phyloP scores from a whole-genome alignment of 306 rosid genomes.

The Adenanthera pavonina region DNA sequence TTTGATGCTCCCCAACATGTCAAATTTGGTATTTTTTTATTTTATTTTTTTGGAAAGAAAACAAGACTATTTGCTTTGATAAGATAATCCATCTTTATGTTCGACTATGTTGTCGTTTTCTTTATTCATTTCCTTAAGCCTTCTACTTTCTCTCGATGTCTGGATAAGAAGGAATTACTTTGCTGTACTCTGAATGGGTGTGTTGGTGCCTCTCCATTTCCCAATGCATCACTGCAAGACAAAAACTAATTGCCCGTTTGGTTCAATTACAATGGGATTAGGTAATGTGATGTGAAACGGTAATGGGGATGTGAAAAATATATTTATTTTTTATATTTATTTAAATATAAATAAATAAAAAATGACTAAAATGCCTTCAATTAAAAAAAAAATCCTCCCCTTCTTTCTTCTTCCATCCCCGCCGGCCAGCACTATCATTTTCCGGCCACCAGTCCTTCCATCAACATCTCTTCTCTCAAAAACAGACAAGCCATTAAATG shows the following conservation, averaged over 20 bases:
- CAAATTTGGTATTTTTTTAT: not conserved
- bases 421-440: no score
- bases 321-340: no score
- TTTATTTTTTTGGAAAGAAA: not conserved
- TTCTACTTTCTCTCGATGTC: not conserved
- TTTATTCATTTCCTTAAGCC: not conserved
- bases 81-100: not conserved
- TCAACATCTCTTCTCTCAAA: no score
- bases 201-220: not conserved
- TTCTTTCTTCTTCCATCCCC: no score
- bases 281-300: no score
- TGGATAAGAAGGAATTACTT: not conserved
- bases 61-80: not conserved
- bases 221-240: not conserved
- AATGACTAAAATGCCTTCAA: no score
- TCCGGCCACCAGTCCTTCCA: no score
- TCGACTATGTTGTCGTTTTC: not conserved
- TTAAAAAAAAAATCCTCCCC: no score
- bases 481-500: no score
- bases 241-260: not conserved
- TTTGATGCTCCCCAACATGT: not conserved
- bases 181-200: not conserved
- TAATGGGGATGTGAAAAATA: no score
- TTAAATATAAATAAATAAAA: no score
- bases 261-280: no score